These are phyloP conservation scores for Hypoxylon subgilvum DNA, from an alignment of 495 filamentous ascomycete species.

Conservation along the genomic window DNA sequence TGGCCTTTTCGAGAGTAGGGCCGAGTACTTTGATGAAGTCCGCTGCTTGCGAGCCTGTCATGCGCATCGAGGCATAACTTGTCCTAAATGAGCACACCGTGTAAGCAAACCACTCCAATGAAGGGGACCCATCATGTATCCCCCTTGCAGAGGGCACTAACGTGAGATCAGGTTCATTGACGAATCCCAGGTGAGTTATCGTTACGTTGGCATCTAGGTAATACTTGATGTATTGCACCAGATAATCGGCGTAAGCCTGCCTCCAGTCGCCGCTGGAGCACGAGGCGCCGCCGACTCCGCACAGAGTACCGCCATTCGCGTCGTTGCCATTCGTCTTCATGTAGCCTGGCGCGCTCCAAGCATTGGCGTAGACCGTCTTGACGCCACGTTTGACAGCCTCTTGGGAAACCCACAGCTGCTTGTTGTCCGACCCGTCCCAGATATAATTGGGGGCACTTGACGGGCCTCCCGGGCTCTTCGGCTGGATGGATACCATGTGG, in stretches of 20 bases:
- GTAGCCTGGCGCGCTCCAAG: conserved; percentile 62
- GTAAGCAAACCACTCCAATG: not conserved
- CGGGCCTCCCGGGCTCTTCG: conserved; percentile 50
- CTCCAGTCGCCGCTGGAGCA: conserved; percentile 62
- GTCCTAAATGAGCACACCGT: conserved; percentile 37
- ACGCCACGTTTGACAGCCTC: conserved; percentile 56
- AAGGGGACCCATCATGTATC: not conserved
- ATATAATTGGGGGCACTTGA: conserved; percentile 43
- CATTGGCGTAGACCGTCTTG: conserved; percentile 60
- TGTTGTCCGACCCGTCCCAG: conserved; percentile 55
- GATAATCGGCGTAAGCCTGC: conserved; percentile 62
- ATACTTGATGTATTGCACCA: conserved; percentile 57
- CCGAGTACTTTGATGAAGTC: conserved; percentile 59
- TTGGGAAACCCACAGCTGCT: conserved; percentile 57
- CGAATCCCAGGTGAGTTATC: conserved; percentile 58
- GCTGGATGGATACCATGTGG: conserved; percentile 53
- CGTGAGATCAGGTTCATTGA: conserved; percentile 57
- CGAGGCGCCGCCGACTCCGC: conserved; percentile 52
- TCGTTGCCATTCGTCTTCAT: conserved; percentile 65
- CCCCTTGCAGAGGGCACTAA: conserved; percentile 16
- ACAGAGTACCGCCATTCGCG: conserved; percentile 58
- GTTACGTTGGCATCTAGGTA: conserved; percentile 55
- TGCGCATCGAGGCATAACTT: conserved; percentile 51
- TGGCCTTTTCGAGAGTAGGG: conserved; percentile 50
- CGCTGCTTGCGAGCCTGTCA: conserved; percentile 55